These are phyloP conservation scores for Pharnaceum exiguum DNA, from an alignment of 148 eudicot genomes.

Conservation along the genomic window DNA sequence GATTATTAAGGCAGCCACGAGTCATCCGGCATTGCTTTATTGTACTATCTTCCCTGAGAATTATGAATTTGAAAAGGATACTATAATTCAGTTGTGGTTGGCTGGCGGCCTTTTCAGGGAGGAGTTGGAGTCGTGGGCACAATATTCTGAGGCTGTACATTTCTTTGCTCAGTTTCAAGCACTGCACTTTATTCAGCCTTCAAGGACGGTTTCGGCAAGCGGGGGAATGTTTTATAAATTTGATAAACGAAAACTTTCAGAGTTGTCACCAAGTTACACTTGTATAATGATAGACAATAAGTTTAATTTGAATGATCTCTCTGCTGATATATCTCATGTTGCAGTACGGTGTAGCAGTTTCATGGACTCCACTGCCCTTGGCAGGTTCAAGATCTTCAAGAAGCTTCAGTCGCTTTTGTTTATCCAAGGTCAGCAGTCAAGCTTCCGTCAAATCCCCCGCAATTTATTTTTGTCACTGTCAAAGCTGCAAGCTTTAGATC, in stretches of 20 bases:
- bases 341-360: neutral
- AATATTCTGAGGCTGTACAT: neutral
- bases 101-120: neutral
- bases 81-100: slow-evolving; percentile 3
- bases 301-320: neutral
- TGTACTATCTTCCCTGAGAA: slow-evolving; percentile 5
- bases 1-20: neutral
- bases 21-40: neutral
- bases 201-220: neutral
- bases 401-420: slow-evolving; percentile 12
- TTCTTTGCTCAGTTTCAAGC: neutral
- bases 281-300: neutral
- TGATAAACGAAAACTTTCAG: neutral
- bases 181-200: neutral
- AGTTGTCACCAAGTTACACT: neutral
- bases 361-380: neutral
- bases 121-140: slow-evolving; percentile 7
- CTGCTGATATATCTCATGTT: slow-evolving; percentile 2
- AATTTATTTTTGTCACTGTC: slow-evolving; percentile 17
- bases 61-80: slow-evolving; percentile 9
- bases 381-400: neutral
- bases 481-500: slow-evolving; percentile 14
- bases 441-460: slow-evolving; percentile 11
- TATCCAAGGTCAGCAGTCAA: neutral
- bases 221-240: neutral